These are phyloP conservation scores for Pyrenochaeta sp. DNA, from an alignment of 2,329 filamentous ascomycete genomes.

Conservation along the genomic window DNA sequence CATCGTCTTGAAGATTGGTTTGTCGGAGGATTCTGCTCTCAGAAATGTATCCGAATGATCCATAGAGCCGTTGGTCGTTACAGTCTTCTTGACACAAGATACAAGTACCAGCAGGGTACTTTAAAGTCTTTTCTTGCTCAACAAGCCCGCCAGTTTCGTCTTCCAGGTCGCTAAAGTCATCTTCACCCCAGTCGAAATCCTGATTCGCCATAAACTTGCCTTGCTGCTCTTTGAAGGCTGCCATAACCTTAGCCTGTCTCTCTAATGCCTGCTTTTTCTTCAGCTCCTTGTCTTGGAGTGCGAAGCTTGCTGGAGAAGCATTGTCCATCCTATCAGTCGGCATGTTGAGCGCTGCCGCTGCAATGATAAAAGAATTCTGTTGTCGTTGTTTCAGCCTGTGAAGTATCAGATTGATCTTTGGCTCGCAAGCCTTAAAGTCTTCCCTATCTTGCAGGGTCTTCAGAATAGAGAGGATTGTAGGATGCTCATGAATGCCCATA, in stretches of 20 bases:
- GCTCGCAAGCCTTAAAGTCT: slow-evolving; percentile 81
- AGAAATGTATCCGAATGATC: slow-evolving; percentile 89
- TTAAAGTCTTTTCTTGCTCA: slow-evolving; percentile 79
- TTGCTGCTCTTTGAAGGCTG: slow-evolving; percentile 96
- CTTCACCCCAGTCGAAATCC: slow-evolving; percentile 86
- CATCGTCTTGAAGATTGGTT: slow-evolving; percentile 81
- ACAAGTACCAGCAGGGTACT: slow-evolving; percentile 91
- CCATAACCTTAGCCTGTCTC: slow-evolving; percentile 93
- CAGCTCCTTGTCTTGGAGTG: slow-evolving; percentile 72
- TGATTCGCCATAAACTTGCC: slow-evolving; percentile 93
- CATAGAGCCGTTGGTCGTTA: slow-evolving; percentile 86
- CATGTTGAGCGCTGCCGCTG: slow-evolving; percentile 67
- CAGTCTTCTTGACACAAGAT: slow-evolving; percentile 97
- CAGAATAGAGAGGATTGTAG: slow-evolving; percentile 62
- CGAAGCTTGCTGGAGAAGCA: slow-evolving; percentile 76
- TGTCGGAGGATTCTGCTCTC: slow-evolving; percentile 87
- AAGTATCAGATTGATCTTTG: slow-evolving; percentile 84
- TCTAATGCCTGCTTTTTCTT: slow-evolving; percentile 93
- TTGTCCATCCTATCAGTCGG: slow-evolving; percentile 82
- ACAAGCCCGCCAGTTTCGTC: slow-evolving; percentile 66
- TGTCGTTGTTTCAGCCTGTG: slow-evolving; percentile 85
- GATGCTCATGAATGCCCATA: slow-evolving; percentile 37
- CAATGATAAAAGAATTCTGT: slow-evolving; percentile 74
- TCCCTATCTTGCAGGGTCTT: slow-evolving; percentile 68
- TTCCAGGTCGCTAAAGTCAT: slow-evolving; percentile 79